Base-by-base conservation (phyloP, 2,329 filamentous ascomycete genomes). In the Sclerotinia subarctica region DNA sequence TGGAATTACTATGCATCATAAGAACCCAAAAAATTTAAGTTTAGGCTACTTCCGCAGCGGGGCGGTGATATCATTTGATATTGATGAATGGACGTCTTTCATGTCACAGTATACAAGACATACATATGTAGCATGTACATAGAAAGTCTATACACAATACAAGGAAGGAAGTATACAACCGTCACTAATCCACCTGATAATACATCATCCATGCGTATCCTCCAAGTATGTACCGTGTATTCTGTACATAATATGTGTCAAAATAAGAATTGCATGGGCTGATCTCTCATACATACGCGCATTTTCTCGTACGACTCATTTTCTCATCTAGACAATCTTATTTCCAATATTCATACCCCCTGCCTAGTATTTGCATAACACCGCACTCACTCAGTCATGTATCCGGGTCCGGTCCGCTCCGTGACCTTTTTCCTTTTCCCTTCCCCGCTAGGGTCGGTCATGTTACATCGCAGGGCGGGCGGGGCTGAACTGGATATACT, bases 21-120 rank as follows among this genome's bases (percentile, higher is more conserved):
- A 15, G 38, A 42, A 17, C 4, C 13, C 7, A 52, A n/a, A 32
- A 38, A 56, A 11, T 35, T 60, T 32, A 32, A 6, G 46, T 49
- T 24, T 49, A 60, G 44, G 58, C 47, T 60, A 60, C 44, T 60
- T 44, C 44, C 58, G 58, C 19, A 26, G 42, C 21, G 58, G 58
- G 44, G 42, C 44, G 19, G 19, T 47, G 42, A 49, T 44, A 49
- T 49, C 58, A 8, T 46, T 13, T 29, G 10, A 13, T 44, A 24
- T 19, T 19, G n/a, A 17, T 42, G 38, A 42, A 42, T 42, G 38
- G 13, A 42, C 2, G 38, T 15, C 38, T 42, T 10, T 42, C 38
- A 42, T 42, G 13, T 42, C 38, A 42, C 13, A 15, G 13, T 42
- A 13, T n/a, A 3, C 19, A n/a, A 54, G 52, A 35, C 29, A 47